These are phyloP conservation scores for Fusarium protoensiforme DNA, from an alignment of 2,329 filamentous ascomycete species.

Conservation along the genomic window DNA sequence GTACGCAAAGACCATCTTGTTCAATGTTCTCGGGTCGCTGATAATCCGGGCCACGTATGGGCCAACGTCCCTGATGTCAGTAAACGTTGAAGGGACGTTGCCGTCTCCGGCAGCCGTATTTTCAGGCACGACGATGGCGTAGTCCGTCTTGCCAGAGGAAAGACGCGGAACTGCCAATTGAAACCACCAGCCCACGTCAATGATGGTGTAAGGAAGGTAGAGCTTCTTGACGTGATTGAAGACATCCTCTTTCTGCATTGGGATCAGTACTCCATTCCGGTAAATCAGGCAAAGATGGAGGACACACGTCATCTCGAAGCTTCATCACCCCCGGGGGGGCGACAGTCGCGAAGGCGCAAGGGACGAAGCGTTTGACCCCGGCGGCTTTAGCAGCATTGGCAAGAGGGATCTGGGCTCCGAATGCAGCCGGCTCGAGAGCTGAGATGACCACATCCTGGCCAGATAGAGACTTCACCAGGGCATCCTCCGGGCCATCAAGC, in stretches of 20 bases:
- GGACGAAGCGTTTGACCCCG: slow-evolving; percentile 63
- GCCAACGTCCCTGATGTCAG: slow-evolving; percentile 63
- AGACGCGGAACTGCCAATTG: slow-evolving; percentile 52
- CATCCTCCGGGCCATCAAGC: slow-evolving; percentile 53
- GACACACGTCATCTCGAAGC: slow-evolving; percentile 9
- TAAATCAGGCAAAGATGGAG: no score
- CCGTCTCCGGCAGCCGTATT: slow-evolving; percentile 58
- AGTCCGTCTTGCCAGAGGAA: slow-evolving; percentile 37
- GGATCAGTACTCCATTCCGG: neutral
- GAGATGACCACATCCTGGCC: slow-evolving; percentile 59
- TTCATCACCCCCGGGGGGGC: slow-evolving; percentile 51
- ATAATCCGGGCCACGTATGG: slow-evolving; percentile 62
- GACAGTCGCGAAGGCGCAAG: slow-evolving; percentile 61
- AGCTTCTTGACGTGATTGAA: slow-evolving; percentile 60
- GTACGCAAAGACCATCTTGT: slow-evolving; percentile 62
- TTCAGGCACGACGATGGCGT: slow-evolving; percentile 44
- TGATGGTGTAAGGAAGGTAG: slow-evolving; percentile 64
- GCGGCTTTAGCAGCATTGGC: slow-evolving; percentile 60
- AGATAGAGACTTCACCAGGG: slow-evolving; percentile 53
- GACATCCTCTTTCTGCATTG: slow-evolving; percentile 58
- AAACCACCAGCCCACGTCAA: slow-evolving; percentile 70
- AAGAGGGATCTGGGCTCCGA: slow-evolving; percentile 58
- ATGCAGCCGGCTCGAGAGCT: slow-evolving; percentile 43
- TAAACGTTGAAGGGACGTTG: slow-evolving; percentile 54
- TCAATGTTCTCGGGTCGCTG: slow-evolving; percentile 62